Percentiles rank a stretch among this genome's conserved stretches.
Conservation (phyloP, 2,329 filamentous ascomycete genomes). For the Aspergillus luchuensis region DNA sequence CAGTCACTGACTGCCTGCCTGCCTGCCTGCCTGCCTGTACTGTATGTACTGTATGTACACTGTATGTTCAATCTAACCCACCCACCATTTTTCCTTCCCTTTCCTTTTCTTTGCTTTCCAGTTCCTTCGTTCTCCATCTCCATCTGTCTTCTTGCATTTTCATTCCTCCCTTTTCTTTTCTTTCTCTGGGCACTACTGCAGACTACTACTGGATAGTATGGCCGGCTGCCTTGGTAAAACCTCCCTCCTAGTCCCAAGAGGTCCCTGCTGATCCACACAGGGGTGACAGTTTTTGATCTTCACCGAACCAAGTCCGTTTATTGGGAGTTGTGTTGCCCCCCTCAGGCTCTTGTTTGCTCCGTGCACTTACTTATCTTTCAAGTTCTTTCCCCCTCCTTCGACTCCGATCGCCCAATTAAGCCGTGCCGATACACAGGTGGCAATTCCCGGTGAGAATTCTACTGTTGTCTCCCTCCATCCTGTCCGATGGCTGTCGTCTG, state of each 20-base stretch:
- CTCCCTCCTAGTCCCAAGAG: background rate
- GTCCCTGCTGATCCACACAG: constrained; percentile 11
- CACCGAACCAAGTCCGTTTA: background rate
- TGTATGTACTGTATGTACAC: no score
- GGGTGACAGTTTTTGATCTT: background rate
- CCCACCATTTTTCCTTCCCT: background rate
- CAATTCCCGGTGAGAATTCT: no score
- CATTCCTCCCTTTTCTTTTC: background rate
- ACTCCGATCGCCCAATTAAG: constrained; percentile 6
- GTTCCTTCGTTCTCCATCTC: background rate
- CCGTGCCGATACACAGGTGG: background rate
- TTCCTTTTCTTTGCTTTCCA: background rate
- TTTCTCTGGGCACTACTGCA: background rate
- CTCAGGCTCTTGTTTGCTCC: background rate
- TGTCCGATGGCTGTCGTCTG: no score
- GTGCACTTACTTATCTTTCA: background rate
- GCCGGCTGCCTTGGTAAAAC: background rate
- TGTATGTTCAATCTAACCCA: no score
- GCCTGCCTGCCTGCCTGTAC: no score
- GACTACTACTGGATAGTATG: background rate
- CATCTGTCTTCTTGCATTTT: background rate
- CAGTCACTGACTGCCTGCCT: no score
- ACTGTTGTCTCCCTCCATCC: no score
- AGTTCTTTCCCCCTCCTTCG: no score
- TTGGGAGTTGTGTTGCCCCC: background rate